phyloP scores from a whole-genome alignment of 345 rosid species.

The Citrus sinensis region DVS_A1.0 CM039161.1:343001-343500 shows the following conservation, averaged over 20 bases:
- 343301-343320: not conserved
- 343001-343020: constrained; percentile 76
- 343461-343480: constrained; percentile 62
- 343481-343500: constrained; percentile 37
- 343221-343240: constrained; percentile 70
- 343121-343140: constrained; percentile 81
- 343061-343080: not conserved
- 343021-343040: constrained; percentile 74
- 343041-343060: not conserved
- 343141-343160: constrained; percentile 82
- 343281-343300: not conserved
- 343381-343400: constrained; percentile 71
- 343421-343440: constrained; percentile 80
- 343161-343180: constrained; percentile 64
- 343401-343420: constrained; percentile 72
- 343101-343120: constrained; percentile 13
- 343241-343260: constrained; percentile 79
- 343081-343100: not conserved
- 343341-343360: not conserved
- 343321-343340: constrained; percentile 1
- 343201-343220: constrained; percentile 80
- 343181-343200: constrained; percentile 71
- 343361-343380: constrained; percentile 59
- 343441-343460: constrained; percentile 77
- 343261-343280: constrained; percentile 48